A percentile compares a stretch with the other conserved stretches of the same genome.
phyloP scores from a whole-genome alignment of 2,329 filamentous ascomycete species.

The Colletotrichum falcatum region DNA sequence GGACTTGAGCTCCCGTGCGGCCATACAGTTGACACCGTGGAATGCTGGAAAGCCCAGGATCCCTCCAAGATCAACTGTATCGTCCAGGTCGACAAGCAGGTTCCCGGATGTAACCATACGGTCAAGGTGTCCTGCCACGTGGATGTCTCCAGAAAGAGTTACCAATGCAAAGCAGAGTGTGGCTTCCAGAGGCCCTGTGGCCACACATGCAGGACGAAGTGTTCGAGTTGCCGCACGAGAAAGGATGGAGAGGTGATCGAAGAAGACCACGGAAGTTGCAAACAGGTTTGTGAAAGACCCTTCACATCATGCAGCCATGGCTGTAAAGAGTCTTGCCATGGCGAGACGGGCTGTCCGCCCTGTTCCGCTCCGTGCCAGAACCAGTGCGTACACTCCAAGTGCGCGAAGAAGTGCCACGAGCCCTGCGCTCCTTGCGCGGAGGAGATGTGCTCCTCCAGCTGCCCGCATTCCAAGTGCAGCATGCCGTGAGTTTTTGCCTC shows the following conservation, averaged over 20 bases:
- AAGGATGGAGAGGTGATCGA: constrained; percentile 46
- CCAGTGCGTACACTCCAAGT: constrained; percentile 67
- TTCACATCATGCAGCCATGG: constrained; percentile 68
- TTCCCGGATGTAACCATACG: constrained; percentile 68
- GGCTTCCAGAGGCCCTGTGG: constrained; percentile 63
- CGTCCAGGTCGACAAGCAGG: constrained; percentile 56
- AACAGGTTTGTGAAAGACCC: constrained; percentile 44
- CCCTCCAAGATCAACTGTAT: constrained; percentile 61
- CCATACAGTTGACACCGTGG: constrained; percentile 49
- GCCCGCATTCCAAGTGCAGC: constrained; percentile 62
- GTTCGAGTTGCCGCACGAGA: constrained; percentile 60
- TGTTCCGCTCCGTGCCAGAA: constrained; percentile 66
- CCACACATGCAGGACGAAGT: constrained; percentile 65
- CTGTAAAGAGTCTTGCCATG: constrained; percentile 67
- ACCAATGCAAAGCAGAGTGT: constrained; percentile 64
- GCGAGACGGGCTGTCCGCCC: constrained; percentile 56
- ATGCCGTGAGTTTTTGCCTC: constrained; percentile 58
- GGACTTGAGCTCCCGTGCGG: constrained; percentile 56
- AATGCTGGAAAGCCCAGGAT: constrained; percentile 59
- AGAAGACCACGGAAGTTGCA: constrained; percentile 61
- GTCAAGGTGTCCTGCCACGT: constrained; percentile 62
- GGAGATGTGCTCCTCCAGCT: constrained; percentile 63
- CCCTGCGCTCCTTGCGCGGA: constrained; percentile 72
- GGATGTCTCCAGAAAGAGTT: constrained; percentile 56
- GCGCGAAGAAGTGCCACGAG: constrained; percentile 66